Evolutionary conservation across 1,139 yeast species (phyloP).

Genomic region (Meyerozyma athensensis): DNA sequence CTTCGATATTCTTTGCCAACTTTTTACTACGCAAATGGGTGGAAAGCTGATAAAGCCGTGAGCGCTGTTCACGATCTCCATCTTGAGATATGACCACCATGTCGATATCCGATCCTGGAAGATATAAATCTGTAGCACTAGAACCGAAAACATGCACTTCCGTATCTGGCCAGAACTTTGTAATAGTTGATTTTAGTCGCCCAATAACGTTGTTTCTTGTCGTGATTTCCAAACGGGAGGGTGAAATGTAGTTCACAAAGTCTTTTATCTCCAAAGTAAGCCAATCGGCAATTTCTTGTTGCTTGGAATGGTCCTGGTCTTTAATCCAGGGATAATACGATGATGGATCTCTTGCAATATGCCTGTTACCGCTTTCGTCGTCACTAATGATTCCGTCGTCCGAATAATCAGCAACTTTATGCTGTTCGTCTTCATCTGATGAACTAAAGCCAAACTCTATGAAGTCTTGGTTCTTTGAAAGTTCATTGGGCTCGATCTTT

Average conservation of each 20-base stretch:
- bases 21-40: conserved; percentile 59
- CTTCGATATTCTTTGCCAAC: conserved; percentile 73
- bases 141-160: conserved; percentile 91
- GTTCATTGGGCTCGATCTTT: conserved; percentile 21
- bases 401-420: conserved; percentile 21
- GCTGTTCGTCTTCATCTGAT: conserved; percentile 32
- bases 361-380: conserved; percentile 28
- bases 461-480: conserved; percentile 52
- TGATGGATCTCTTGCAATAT: conserved; percentile 19
- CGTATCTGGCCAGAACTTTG: conserved; percentile 71
- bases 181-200: conserved; percentile 54
- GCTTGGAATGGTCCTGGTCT: conserved; percentile 68
- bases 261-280: conserved; percentile 82
- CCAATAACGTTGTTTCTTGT: conserved; percentile 65
- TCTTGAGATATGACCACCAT: conserved; percentile 73
- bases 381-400: conserved; percentile 36
- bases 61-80: conserved; percentile 64
- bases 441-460: conserved; percentile 56
- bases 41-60: conserved; percentile 69
- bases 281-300: conserved; percentile 81
- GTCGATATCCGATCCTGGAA: conserved; percentile 97
- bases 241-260: conserved; percentile 83
- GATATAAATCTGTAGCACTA: conserved; percentile 86
- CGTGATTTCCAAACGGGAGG: conserved; percentile 69
- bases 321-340: conserved; percentile 75